These are phyloP conservation scores for Globisporangium paroecandrum DNA, from an alignment of 352 stramenopile species.

Conservation along the genomic window DNA sequence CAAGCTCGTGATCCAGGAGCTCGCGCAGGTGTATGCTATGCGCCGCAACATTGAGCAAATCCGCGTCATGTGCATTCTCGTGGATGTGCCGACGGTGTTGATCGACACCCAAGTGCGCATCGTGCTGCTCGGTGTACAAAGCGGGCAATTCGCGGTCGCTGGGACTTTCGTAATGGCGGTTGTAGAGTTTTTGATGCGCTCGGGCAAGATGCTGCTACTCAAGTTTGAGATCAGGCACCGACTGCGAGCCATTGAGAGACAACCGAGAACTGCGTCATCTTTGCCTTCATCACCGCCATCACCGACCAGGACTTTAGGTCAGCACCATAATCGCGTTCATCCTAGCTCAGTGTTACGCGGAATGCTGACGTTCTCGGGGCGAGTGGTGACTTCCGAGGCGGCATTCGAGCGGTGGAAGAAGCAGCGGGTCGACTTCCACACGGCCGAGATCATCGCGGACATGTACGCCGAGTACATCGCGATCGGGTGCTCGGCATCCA, in stretches of 20 bases:
- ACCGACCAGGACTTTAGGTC: neutral
- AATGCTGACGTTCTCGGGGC: neutral
- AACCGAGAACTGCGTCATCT: neutral
- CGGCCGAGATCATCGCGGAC: conserved; percentile 33
- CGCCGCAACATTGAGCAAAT: conserved; percentile 1
- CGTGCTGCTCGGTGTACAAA: conserved; percentile 12
- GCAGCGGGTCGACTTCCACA: conserved; percentile 25
- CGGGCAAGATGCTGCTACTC: neutral
- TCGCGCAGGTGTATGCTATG: conserved; percentile 4
- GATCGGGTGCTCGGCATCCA: conserved; percentile 41
- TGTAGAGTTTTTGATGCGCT: conserved; percentile 3
- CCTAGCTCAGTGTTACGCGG: neutral
- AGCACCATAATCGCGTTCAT: neutral
- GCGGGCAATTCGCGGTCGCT: neutral
- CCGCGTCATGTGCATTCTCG: conserved; percentile 12
- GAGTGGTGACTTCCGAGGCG: neutral
- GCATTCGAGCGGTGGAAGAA: conserved; percentile 27
- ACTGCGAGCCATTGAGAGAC: neutral
- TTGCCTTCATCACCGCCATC: neutral
- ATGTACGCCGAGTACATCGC: conserved; percentile 55
- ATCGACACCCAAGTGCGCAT: conserved; percentile 25
- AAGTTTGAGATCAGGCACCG: neutral
- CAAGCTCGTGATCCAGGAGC: conserved; percentile 12
- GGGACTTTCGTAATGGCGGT: neutral
- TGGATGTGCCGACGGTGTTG: conserved; percentile 19